Evolutionary conservation across 2,329 filamentous ascomycete species (phyloP).

Genomic region (Ascochyta rabiei): DNA sequence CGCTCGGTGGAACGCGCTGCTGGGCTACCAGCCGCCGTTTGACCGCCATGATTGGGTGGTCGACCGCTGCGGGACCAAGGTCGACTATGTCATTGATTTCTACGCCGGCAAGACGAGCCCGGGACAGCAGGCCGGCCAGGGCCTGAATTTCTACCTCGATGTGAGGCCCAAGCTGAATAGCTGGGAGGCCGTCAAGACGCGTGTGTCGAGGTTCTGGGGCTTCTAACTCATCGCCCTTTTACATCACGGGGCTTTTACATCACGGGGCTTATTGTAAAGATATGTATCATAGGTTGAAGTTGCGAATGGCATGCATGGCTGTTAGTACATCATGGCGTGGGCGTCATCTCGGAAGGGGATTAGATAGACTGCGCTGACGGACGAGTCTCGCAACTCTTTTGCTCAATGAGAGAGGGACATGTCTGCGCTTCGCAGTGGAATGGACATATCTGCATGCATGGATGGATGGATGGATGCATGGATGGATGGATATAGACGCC

Average conservation of each 20-base stretch:
- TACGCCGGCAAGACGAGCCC: constrained; percentile 73
- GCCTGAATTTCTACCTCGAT: constrained; percentile 68
- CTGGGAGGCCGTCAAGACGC: constrained; percentile 65
- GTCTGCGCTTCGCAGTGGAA: background rate
- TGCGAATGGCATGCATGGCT: background rate
- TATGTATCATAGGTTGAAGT: constrained; percentile 1
- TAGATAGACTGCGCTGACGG: no score
- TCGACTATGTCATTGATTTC: constrained; percentile 98
- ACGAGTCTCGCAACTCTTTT: no score
- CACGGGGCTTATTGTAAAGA: no score
- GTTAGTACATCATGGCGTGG: constrained; percentile 2
- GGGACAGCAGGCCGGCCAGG: constrained; percentile 48
- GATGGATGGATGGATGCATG: no score
- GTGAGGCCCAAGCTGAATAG: constrained; percentile 70
- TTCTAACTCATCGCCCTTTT: no score
- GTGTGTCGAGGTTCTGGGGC: constrained; percentile 56
- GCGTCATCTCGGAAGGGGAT: background rate
- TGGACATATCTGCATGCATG: no score
- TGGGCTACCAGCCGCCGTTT: constrained; percentile 92
- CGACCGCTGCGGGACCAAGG: constrained; percentile 80
- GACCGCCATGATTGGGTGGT: constrained; percentile 98
- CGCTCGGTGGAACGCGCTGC: constrained; percentile 78
- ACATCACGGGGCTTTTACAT: no score
- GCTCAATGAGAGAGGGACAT: no score
- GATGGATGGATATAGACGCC: no score